Evolutionary conservation across 495 filamentous ascomycete species (phyloP).

Genomic region (Xylaria flabelliformis): DNA sequence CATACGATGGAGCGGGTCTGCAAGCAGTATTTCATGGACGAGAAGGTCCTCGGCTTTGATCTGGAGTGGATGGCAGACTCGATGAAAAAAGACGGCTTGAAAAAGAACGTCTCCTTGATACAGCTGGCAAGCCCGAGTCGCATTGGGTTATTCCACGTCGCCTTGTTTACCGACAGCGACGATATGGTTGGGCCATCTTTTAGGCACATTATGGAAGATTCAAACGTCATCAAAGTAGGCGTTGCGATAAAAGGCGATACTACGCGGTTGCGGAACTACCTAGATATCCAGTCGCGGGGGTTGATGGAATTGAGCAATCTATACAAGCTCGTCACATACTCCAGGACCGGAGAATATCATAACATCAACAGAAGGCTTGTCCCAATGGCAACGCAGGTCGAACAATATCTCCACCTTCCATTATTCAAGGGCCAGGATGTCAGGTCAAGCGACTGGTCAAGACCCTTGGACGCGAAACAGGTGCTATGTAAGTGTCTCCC

Average conservation of each 20-base stretch:
- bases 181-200: conserved; percentile 74
- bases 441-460: conserved; percentile 74
- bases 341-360: conserved; percentile 49
- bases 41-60: conserved; percentile 81
- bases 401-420: conserved; percentile 76
- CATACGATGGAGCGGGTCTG: conserved; percentile 68
- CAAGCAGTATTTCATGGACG: conserved; percentile 68
- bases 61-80: conserved; percentile 78
- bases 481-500: conserved; percentile 66
- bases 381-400: conserved; percentile 68
- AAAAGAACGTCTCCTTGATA: conserved; percentile 74
- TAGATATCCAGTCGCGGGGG: conserved; percentile 67
- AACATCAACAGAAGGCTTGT: conserved; percentile 71
- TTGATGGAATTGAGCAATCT: conserved; percentile 83
- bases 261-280: conserved; percentile 68
- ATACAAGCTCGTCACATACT: conserved; percentile 74
- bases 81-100: conserved; percentile 51
- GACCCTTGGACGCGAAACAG: conserved; percentile 65
- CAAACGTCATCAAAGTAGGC: conserved; percentile 75
- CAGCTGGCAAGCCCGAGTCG: conserved; percentile 80
- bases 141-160: conserved; percentile 83
- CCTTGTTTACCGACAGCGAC: conserved; percentile 61
- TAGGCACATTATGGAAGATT: conserved; percentile 71
- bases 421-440: conserved; percentile 73
- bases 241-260: conserved; percentile 78